Percentiles rank a stretch among this genome's conserved stretches.
Evolutionary conservation across 768 basidiomycete species (phyloP).

Genomic region (Tylopilus felleus): DNA sequence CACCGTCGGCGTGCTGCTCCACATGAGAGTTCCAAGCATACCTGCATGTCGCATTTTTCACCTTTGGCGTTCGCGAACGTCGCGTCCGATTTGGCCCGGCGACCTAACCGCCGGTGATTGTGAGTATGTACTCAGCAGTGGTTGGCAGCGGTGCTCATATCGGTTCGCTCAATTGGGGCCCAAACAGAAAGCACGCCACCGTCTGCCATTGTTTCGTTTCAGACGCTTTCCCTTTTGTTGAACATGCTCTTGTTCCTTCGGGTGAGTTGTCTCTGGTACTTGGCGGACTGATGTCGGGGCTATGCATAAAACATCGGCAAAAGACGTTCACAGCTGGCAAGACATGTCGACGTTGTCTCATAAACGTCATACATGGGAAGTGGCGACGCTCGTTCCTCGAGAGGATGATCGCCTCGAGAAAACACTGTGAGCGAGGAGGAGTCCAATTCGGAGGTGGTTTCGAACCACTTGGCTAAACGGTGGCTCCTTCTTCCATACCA

Average conservation of each 20-base stretch:
- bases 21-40: not conserved
- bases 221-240: not conserved
- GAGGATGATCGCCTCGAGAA: not conserved
- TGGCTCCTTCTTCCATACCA: not conserved
- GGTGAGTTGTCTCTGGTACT: no score
- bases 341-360: constrained; percentile 3
- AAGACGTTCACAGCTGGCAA: not conserved
- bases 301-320: constrained; percentile 15
- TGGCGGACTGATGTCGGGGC: constrained; percentile 3
- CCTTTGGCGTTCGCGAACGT: not conserved
- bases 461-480: not conserved
- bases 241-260: no score
- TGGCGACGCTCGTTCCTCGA: not conserved
- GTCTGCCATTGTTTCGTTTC: not conserved
- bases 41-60: not conserved
- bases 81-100: no score
- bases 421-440: not conserved
- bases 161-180: not conserved
- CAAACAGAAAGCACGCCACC: not conserved
- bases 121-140: no score
- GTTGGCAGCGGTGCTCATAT: not conserved
- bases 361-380: constrained; percentile 9
- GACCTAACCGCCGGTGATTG: no score
- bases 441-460: not conserved
- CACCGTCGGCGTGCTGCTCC: not conserved